Evolutionary conservation across 2,329 filamentous ascomycete species (phyloP).

Genomic region (Neocatenulostroma microsporum): DNA sequence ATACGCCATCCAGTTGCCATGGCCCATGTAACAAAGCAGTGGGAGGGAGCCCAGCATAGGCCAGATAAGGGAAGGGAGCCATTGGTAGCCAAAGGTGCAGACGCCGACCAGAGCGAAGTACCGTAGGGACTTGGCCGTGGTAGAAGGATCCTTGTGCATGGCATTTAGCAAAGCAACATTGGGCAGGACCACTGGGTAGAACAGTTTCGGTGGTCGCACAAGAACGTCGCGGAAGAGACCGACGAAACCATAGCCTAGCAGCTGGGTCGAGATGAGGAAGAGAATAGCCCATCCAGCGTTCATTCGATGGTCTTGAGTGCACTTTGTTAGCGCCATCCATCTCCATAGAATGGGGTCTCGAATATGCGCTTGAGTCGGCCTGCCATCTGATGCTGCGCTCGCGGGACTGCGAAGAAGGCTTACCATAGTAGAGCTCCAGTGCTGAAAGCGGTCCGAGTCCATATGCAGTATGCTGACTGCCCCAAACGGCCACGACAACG

Average conservation of each 20-base stretch:
- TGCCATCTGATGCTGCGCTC: too few species aligned
- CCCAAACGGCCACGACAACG: constrained; percentile 29
- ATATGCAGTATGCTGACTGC: constrained; percentile 11
- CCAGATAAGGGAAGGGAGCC: constrained; percentile 28
- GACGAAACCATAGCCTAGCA: constrained; percentile 44
- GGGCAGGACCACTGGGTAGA: constrained; percentile 36
- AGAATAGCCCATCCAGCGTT: constrained; percentile 10
- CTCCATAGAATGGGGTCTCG: too few species aligned
- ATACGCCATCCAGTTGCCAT: constrained; percentile 28
- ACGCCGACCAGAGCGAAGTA: constrained; percentile 9
- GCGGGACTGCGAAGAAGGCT: too few species aligned
- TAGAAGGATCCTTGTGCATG: constrained; percentile 24
- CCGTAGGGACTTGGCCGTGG: constrained; percentile 9
- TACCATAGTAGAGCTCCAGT: constrained; percentile 13
- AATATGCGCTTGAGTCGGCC: too few species aligned
- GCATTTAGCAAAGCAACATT: constrained; percentile 33
- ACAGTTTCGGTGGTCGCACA: constrained; percentile 43
- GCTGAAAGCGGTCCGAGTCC: constrained; percentile 12
- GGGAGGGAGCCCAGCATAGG: constrained; percentile 22
- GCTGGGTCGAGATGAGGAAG: constrained; percentile 33
- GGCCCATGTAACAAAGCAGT: constrained; percentile 27
- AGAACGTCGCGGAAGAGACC: constrained; percentile 41
- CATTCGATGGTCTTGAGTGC: constrained; percentile 9
- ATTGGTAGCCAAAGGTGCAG: constrained; percentile 26
- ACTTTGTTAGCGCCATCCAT: too few species aligned